Base-by-base conservation (phyloP, 176 grass and related monocot genomes). In the Bothriochloa decipiens region DNA sequence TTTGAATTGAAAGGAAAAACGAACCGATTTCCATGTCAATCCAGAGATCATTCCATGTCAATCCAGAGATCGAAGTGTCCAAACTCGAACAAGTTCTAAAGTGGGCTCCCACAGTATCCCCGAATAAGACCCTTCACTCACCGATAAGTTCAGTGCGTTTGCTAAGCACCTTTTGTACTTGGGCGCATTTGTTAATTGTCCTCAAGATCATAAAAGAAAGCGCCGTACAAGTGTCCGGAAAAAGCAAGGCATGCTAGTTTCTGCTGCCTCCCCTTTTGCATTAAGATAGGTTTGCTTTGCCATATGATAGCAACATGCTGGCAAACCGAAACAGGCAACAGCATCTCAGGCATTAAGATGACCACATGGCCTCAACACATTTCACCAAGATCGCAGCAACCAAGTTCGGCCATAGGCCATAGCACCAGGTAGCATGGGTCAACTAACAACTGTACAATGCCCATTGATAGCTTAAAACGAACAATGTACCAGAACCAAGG, bases 391-490 rank as follows among this genome's bases (percentile, higher is more conserved):
- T 40, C 9, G 63, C 49, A 67, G 61, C 68, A 57, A n/a, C 69
- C 37, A 67, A 55, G 5, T 22, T 84, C 15, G 9, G 9, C 57
- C 50, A 22, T 55, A 55, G 52, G 7, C 83, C 20, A 53, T 20
- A 72, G 7, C 37, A 85, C 1, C 61, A 41, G 53, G 43, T 41
- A 57, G 33, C 36, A 69, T 63, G 77, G 69, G 71, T 64, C 6
- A 85, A 76, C 82, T 89, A 65, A 65, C 9, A 89, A 76, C 82
- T 89, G 78, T 71, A 71, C 82, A 89, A 32, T 42, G 65, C 29
- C 65, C 83, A 89, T 43, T 58, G 33, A 83, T 70, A 77, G 40
- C 69, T 11, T 60, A 20, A 68, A 65, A 75, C 26, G 69, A 90
- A 75, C 11, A 62, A 14, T 80, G 68, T 86, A 83, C 23, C 60